Base-by-base conservation (phyloP, 768 basidiomycete species). In the Macrolepiota fuliginosa region DNA sequence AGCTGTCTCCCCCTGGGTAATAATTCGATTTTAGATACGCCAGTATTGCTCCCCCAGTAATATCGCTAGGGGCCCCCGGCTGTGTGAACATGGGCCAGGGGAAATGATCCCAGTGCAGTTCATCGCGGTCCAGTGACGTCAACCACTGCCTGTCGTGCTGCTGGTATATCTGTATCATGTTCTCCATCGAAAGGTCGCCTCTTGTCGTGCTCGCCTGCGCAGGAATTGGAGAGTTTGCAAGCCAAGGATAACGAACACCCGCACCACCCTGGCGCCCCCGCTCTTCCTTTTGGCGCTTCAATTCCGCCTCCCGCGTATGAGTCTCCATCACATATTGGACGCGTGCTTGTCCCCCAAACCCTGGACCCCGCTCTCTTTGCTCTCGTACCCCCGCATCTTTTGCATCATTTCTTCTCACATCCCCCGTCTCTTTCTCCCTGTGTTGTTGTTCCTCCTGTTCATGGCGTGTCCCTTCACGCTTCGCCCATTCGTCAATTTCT, bases 31-130 rank as follows among this genome's bases (percentile, higher is more conserved):
- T 74, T 67, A 91, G 79, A 65, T 91, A 91, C 35, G 83, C 82
- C 47, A 77, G 76, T 66, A 91, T 81, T 7, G 79, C 81, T 2
- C 72, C 64, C 3, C 78, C 74, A 4, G 84, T 86, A 65, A 91
- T 79, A 10, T 89, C 87, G 36, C 89, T 89, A 5, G 86, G 82
- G 47, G 67, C 71, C 36, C 70, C 76, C 5, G 89, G 86, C 50
- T 75, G 72, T 69, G 79, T 83, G 70, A 86, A 75, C 77, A 86
- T 78, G 1, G 91, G 90, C 90, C 90, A 92, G 10, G 90, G 90
- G 67, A 92, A 86, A 67, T 82, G 79, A 32, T 79, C 76, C 90
- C 89, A 91, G 39, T 74, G 78, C 62, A 90, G 73, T 58, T 77
- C 76, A 45, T 72, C 69, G 54, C 77, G 67, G 5, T 72, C 65